These are phyloP conservation scores for Cercospora janseana DNA, from an alignment of 2,329 filamentous ascomycete species.

Conservation along the genomic window DNA sequence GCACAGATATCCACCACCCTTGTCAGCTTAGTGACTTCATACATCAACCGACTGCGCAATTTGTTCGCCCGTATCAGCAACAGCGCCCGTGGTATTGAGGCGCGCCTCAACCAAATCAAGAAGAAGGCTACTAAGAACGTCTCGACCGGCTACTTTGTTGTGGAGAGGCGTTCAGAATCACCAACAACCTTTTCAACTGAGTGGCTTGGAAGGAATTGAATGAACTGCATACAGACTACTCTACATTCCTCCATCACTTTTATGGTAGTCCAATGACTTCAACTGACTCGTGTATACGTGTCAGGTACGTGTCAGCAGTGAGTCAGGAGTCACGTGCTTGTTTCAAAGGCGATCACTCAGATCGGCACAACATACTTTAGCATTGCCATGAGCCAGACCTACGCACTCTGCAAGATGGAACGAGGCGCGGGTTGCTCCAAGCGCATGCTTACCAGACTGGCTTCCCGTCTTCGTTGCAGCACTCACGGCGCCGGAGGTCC, in stretches of 20 bases:
- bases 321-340: too few species aligned
- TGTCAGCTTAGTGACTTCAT: background rate
- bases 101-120: background rate
- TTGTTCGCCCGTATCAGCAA: background rate
- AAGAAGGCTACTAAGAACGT: background rate
- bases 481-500: background rate
- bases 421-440: background rate
- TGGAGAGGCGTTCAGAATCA: too few species aligned
- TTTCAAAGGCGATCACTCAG: too few species aligned
- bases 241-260: too few species aligned
- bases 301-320: too few species aligned
- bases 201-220: too few species aligned
- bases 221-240: too few species aligned
- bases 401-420: background rate
- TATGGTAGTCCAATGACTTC: too few species aligned
- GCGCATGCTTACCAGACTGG: background rate
- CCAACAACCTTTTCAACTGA: too few species aligned
- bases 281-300: too few species aligned
- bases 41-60: background rate
- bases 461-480: background rate
- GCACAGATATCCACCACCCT: background rate
- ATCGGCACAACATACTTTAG: background rate
- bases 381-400: background rate
- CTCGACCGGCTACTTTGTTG: too few species aligned
- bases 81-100: background rate